Percentiles rank a stretch among this genome's conserved stretches.
phyloP scores from a whole-genome alignment of 345 rosid genomes.

The Citrus trifoliata region DNA sequence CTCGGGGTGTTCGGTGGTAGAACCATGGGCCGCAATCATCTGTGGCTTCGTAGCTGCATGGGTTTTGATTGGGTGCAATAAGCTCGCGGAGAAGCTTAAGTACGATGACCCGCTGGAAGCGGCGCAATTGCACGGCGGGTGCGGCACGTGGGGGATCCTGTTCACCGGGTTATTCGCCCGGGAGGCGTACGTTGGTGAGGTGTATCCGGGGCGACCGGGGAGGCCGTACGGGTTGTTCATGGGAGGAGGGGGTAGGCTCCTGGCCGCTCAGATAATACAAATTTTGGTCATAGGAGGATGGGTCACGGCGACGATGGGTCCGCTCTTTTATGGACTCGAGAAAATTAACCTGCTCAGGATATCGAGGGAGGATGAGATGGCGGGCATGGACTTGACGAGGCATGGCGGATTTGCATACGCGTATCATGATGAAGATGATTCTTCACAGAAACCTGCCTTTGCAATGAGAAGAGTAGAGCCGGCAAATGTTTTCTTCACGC shows the following conservation, averaged over 20 bases:
- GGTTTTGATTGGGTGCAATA: constrained; percentile 61
- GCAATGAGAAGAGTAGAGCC: constrained; percentile 36
- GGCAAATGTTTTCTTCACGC: background rate
- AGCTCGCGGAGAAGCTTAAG: constrained; percentile 42
- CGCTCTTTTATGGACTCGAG: constrained; percentile 48
- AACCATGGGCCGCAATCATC: constrained; percentile 81
- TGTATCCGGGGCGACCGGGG: constrained; percentile 32
- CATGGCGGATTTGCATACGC: constrained; percentile 83
- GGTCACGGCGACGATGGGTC: constrained; percentile 77
- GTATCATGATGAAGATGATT: constrained; percentile 58
- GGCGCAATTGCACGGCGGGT: constrained; percentile 76
- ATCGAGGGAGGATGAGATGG: constrained; percentile 58
- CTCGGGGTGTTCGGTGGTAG: constrained; percentile 74
- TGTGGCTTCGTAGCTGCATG: constrained; percentile 68
- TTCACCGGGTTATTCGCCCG: constrained; percentile 69
- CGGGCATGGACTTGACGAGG: constrained; percentile 79
- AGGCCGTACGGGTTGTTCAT: constrained; percentile 58
- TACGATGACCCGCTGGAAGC: constrained; percentile 79
- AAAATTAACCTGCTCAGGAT: constrained; percentile 56
- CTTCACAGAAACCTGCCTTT: background rate
- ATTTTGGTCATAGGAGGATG: constrained; percentile 56
- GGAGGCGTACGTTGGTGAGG: constrained; percentile 45
- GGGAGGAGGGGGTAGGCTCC: constrained; percentile 74
- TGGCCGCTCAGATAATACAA: constrained; percentile 66
- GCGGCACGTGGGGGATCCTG: constrained; percentile 76